phyloP scores from a whole-genome alignment of 768 basidiomycete genomes.

The Mrakia blollopis region DNA sequence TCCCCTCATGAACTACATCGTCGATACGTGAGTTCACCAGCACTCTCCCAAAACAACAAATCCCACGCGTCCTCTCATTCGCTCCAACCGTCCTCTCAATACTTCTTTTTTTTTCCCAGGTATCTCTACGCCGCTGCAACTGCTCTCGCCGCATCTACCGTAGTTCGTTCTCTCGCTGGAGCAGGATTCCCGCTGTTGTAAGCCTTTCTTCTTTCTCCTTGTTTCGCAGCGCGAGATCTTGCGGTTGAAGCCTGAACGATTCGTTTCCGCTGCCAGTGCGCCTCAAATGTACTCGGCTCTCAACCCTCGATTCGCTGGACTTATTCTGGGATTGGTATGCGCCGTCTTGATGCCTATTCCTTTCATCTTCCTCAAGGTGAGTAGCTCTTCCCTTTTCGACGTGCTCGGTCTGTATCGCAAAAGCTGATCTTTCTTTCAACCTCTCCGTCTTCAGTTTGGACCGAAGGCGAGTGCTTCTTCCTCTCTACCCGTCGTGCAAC shows the following conservation, averaged over 20 bases:
- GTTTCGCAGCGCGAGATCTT: too few species aligned
- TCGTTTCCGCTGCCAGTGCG: too few species aligned
- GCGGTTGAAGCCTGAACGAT: too few species aligned
- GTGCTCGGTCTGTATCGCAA: too few species aligned
- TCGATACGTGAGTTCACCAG: neutral
- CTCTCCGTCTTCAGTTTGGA: too few species aligned
- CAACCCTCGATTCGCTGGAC: slow-evolving; percentile 46
- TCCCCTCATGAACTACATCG: slow-evolving; percentile 40
- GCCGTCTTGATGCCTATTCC: slow-evolving; percentile 40
- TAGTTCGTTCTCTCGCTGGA: slow-evolving; percentile 42
- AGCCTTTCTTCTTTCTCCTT: too few species aligned
- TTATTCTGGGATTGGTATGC: slow-evolving; percentile 44
- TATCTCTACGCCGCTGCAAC: slow-evolving; percentile 45
- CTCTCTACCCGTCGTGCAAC: too few species aligned
- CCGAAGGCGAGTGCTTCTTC: neutral
- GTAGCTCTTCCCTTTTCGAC: too few species aligned
- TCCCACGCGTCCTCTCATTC: neutral
- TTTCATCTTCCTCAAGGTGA: slow-evolving; percentile 36
- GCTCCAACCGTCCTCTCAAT: slow-evolving; percentile 30
- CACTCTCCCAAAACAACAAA: neutral
- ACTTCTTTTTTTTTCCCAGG: slow-evolving; percentile 46
- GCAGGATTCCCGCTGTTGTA: slow-evolving; percentile 43
- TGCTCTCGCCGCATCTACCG: slow-evolving; percentile 45
- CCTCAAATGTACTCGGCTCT: slow-evolving; percentile 46
- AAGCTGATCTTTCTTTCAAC: too few species aligned